phyloP scores from a whole-genome alignment of 805 yeast genomes.

The Kodamaea kakaduensis region DNA sequence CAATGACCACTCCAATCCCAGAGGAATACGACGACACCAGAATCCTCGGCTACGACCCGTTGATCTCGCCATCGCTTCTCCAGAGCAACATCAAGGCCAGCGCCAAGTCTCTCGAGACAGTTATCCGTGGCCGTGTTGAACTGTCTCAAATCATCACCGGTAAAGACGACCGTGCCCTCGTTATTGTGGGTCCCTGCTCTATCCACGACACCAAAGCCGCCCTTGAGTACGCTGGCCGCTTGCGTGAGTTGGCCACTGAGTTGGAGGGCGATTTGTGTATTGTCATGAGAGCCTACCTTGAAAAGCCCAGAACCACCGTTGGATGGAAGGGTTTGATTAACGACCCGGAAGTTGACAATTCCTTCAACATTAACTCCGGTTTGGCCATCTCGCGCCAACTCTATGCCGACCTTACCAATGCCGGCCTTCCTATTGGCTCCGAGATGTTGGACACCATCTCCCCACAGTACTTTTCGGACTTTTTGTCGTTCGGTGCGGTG shows the following conservation, averaged over 20 bases:
- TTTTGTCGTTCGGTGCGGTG: constrained; percentile 92
- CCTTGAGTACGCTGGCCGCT: constrained; percentile 73
- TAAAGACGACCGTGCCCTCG: constrained; percentile 76
- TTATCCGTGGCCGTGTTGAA: constrained; percentile 72
- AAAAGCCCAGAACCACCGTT: constrained; percentile 97
- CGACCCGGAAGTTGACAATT: constrained; percentile 90
- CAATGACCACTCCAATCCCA: constrained; percentile 8
- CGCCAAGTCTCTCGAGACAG: constrained; percentile 53
- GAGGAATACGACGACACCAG: constrained; percentile 68
- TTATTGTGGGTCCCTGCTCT: constrained; percentile 96
- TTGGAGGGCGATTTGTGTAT: constrained; percentile 72
- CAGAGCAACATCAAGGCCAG: constrained; percentile 79
- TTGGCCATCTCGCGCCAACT: constrained; percentile 80
- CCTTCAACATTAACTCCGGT: constrained; percentile 95
- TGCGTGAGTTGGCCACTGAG: constrained; percentile 65
- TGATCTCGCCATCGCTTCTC: constrained; percentile 86
- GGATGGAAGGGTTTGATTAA: constrained; percentile 99
- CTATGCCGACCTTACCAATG: constrained; percentile 71
- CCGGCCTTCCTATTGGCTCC: constrained; percentile 86
- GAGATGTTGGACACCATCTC: constrained; percentile 98
- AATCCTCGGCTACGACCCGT: constrained; percentile 88
- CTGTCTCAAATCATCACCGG: constrained; percentile 71
- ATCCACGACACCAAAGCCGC: constrained; percentile 91
- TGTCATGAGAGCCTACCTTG: constrained; percentile 96
- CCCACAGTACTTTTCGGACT: constrained; percentile 91